Evolutionary conservation across 169 alveolate species (phyloP).

Genomic region (Plasmodium vivax): DNA sequence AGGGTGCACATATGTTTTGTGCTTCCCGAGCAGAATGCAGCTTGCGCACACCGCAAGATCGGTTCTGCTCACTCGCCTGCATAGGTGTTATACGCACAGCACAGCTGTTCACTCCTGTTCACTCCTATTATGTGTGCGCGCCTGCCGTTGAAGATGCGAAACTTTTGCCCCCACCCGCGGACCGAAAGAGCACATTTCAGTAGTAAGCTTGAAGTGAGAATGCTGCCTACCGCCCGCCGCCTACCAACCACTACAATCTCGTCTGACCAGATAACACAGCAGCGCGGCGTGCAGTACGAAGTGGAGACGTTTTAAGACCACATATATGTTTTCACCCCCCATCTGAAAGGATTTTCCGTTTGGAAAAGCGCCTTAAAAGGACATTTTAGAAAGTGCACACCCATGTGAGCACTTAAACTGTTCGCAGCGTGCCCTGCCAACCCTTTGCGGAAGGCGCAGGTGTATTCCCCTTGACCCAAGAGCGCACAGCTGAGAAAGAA

Average conservation of each 20-base stretch:
- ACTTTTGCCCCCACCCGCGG: neutral
- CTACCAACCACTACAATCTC: neutral
- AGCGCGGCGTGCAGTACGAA: neutral
- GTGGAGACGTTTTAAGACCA: neutral
- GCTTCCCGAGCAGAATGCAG: neutral
- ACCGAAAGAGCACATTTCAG: neutral
- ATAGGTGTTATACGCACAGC: neutral
- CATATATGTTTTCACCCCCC: neutral
- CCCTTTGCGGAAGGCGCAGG: neutral
- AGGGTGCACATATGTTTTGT: neutral
- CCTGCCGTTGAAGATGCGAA: neutral
- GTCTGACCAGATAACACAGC: neutral
- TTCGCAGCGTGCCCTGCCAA: neutral
- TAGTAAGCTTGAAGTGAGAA: neutral
- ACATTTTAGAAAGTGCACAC: neutral
- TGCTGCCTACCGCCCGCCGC: neutral
- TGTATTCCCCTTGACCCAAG: neutral
- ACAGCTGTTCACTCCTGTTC: neutral
- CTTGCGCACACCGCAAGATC: neutral
- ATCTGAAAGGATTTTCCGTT: neutral
- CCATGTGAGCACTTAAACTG: neutral
- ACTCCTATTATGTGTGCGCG: neutral
- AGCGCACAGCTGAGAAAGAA: neutral
- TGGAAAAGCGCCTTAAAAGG: neutral
- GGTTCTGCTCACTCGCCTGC: neutral